Conservation (phyloP, 2,329 filamentous ascomycete species). For the Cadophora malorum region DNA sequence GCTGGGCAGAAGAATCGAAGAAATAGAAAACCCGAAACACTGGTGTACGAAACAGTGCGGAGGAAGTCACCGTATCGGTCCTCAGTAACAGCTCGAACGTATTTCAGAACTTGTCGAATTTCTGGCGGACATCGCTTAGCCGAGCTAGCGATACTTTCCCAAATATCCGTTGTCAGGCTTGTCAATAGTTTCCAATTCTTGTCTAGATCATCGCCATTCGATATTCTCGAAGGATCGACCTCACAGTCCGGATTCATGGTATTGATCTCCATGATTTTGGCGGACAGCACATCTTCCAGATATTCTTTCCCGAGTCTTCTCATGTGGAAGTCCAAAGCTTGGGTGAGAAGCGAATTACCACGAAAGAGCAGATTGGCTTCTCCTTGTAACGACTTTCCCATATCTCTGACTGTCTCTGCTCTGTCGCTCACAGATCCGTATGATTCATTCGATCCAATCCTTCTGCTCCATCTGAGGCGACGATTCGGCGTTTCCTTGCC, state of each 20-base stretch:
- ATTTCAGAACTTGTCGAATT: slow-evolving; percentile 84
- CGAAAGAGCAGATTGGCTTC: slow-evolving; percentile 96
- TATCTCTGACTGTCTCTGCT: slow-evolving; percentile 75
- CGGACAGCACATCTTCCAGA: slow-evolving; percentile 83
- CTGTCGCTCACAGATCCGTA: slow-evolving; percentile 67
- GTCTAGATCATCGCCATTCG: slow-evolving; percentile 71
- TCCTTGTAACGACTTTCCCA: slow-evolving; percentile 78
- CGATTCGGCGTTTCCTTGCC: slow-evolving; percentile 80
- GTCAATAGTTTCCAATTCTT: slow-evolving; percentile 84
- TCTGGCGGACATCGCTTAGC: slow-evolving; percentile 79
- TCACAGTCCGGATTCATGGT: slow-evolving; percentile 91
- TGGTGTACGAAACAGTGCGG: slow-evolving; percentile 88
- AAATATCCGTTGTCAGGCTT: slow-evolving; percentile 79
- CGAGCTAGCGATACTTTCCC: slow-evolving; percentile 82
- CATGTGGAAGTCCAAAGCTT: slow-evolving; percentile 95
- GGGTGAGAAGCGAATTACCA: slow-evolving; percentile 92
- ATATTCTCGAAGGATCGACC: slow-evolving; percentile 85
- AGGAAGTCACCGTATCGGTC: slow-evolving; percentile 94
- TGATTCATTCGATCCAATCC: slow-evolving; percentile 75
- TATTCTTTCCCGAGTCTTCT: slow-evolving; percentile 92
- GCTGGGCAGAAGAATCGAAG: slow-evolving; percentile 94
- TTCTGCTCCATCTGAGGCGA: slow-evolving; percentile 73
- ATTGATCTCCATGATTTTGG: slow-evolving; percentile 88
- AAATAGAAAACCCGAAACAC: slow-evolving; percentile 93
- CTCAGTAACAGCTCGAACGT: slow-evolving; percentile 89